These are phyloP conservation scores for Bipolaris sorokiniana DNA, from an alignment of 2,329 filamentous ascomycete species.

Conservation along the genomic window DNA sequence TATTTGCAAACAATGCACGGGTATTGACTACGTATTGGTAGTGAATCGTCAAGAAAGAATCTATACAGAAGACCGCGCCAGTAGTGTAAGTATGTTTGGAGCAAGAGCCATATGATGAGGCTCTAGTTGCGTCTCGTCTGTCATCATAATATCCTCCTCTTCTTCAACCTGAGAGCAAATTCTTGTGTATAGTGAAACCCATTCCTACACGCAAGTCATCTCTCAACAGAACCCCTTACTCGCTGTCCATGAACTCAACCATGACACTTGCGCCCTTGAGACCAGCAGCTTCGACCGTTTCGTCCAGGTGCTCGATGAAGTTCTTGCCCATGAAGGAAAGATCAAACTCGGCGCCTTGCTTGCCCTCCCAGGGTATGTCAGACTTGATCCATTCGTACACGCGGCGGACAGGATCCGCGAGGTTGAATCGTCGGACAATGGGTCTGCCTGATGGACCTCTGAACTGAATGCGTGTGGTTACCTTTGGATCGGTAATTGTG, in stretches of 20 bases:
- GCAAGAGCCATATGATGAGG: background rate
- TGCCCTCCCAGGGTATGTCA: conserved; percentile 76
- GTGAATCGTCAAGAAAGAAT: conserved; percentile 11
- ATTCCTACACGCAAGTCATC: background rate
- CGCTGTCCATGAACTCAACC: conserved; percentile 75
- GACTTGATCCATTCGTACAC: conserved; percentile 98
- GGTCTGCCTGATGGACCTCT: conserved; percentile 72
- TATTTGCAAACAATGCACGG: conserved; percentile 15
- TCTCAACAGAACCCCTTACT: conserved; percentile 3
- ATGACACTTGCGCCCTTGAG: conserved; percentile 94
- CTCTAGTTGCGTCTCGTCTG: background rate
- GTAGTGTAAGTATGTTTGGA: background rate
- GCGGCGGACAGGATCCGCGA: conserved; percentile 76
- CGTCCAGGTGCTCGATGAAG: conserved; percentile 75
- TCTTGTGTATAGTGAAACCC: background rate
- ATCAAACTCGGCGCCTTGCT: conserved; percentile 80
- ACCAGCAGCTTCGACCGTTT: conserved; percentile 78
- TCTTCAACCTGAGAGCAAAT: background rate
- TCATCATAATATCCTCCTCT: background rate
- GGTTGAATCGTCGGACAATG: conserved; percentile 82
- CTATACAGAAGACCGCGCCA: conserved; percentile 10
- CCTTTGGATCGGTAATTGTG: conserved; percentile 65
- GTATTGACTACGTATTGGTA: conserved; percentile 14
- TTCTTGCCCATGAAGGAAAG: conserved; percentile 88
- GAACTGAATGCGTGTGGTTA: conserved; percentile 90